These are phyloP conservation scores for Aspergillus diversus DNA, from an alignment of 495 filamentous ascomycete genomes.

Conservation along the genomic window DNA sequence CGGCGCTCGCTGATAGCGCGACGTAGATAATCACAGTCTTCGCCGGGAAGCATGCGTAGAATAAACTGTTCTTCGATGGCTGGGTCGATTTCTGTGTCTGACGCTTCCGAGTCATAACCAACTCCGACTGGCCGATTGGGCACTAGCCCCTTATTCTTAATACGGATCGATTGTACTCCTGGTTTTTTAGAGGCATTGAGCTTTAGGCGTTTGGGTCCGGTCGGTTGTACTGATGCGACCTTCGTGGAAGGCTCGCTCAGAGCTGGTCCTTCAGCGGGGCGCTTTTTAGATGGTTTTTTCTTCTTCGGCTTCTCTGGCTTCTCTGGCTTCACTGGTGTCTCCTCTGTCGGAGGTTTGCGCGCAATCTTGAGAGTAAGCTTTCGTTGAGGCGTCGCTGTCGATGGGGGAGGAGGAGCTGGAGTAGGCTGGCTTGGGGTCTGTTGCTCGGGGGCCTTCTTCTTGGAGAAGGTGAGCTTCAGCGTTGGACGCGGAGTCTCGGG, in stretches of 20 bases:
- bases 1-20: slow-evolving; percentile 70
- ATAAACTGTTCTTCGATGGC: slow-evolving; percentile 86
- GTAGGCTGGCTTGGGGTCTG: slow-evolving; percentile 29
- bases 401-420: slow-evolving; percentile 26
- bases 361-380: slow-evolving; percentile 59
- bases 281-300: slow-evolving; percentile 54
- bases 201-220: slow-evolving; percentile 49
- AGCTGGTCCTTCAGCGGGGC: slow-evolving; percentile 38
- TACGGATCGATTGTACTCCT: slow-evolving; percentile 51
- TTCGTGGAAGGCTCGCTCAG: slow-evolving; percentile 30
- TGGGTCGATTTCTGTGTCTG: slow-evolving; percentile 85
- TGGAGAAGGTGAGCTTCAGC: slow-evolving; percentile 56
- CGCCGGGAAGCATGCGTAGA: slow-evolving; percentile 82
- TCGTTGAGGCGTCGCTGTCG: slow-evolving; percentile 35
- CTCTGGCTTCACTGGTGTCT: slow-evolving; percentile 35
- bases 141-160: slow-evolving; percentile 62
- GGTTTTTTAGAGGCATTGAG: slow-evolving; percentile 49
- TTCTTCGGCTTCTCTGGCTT: slow-evolving; percentile 47
- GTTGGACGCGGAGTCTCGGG: slow-evolving; percentile 45
- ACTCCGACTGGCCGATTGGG: slow-evolving; percentile 71
- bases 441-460: slow-evolving; percentile 39
- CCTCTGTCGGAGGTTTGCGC: slow-evolving; percentile 38
- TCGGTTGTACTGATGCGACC: slow-evolving; percentile 17
- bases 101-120: slow-evolving; percentile 96
- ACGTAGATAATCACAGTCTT: slow-evolving; percentile 80